Evolutionary conservation across 129 eudicot species (phyloP), one percentile per base, ranked within the genome.

Genomic region (Artemisia tridentata): DNA sequence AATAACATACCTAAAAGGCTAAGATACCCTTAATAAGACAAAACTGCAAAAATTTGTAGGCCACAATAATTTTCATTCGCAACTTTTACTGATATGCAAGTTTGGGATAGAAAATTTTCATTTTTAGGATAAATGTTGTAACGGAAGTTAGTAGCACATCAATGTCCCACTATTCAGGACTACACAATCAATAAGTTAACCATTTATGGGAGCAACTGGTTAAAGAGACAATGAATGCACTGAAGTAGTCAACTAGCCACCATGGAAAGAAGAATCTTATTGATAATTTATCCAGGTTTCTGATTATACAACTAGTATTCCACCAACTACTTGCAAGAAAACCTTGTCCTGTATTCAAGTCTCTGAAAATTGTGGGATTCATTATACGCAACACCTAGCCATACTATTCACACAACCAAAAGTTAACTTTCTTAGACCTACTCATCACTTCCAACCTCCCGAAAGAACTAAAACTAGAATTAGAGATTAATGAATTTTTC

Each of bases 371-470:
- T 38, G 9, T 1, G 45, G 9, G 2, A 7, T 38, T 38, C 45
- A 38, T 38, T 38, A 29, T 29, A 29, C 1, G 45, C 10, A 38
- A 38, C 11, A 38, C 45, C 2, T 38, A 1, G 10, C 45, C 45
- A 8, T 8, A 8, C 45, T 38, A 38, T 38, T 7, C 45, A 1
- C 45, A 8, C 9, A 7, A 38, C 9, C 45, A 7, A 8, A 38
- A 38, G 45, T 8, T 38, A 38, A 38, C 45, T 38, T 7, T 38
- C 9, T 38, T 38, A 21, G 0, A 1, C 1, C 23, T 0, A 21
- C 0, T 21, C 23, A 0, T 21, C 0, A 21, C 1, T 1, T 1
- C 1, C 0, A 0, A 0, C 23, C 23, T 1, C 1, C 1, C 0
- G 1, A 21, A 0, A 0, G 1, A 21, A 21, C 23, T 0, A 1